Conservation (phyloP, 2,329 filamentous ascomycete species). For the Diaporthe capsici region DNA sequence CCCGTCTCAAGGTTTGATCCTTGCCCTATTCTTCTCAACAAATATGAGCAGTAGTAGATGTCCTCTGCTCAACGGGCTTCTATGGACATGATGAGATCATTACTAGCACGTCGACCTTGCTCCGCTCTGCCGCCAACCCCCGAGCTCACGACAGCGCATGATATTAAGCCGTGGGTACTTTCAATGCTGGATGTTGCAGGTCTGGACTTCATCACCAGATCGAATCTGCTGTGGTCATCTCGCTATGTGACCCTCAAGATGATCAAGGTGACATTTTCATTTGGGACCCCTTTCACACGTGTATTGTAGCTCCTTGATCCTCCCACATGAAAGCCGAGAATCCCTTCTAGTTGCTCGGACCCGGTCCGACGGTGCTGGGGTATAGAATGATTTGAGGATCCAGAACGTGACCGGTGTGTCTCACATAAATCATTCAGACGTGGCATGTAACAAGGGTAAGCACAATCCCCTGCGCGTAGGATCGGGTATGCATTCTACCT, state of each 20-base stretch:
- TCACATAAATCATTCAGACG: slow-evolving; percentile 6
- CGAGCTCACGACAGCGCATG: not conserved
- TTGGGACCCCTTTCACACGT: not conserved
- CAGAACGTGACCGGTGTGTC: not conserved
- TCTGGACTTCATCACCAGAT: not conserved
- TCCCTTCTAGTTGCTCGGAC: not conserved
- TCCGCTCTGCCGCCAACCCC: not conserved
- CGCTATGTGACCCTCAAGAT: not conserved
- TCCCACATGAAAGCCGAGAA: not conserved
- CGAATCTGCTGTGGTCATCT: not conserved
- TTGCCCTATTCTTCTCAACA: not conserved
- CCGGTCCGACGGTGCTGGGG: not conserved
- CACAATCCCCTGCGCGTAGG: not conserved
- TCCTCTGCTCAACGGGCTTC: not conserved
- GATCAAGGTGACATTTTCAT: slow-evolving; percentile 1
- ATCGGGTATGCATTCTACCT: not conserved
- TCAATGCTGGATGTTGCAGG: not conserved
- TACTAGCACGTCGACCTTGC: not conserved
- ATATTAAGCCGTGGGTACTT: not conserved
- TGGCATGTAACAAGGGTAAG: slow-evolving; percentile 8
- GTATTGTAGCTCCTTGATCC: not conserved
- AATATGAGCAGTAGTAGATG: not conserved
- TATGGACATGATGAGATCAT: not conserved
- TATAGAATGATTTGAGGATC: not conserved
- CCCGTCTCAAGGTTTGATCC: not conserved